phyloP scores from a whole-genome alignment of 1,139 yeast species.

The Trichomonascaceae sp. region DNA sequence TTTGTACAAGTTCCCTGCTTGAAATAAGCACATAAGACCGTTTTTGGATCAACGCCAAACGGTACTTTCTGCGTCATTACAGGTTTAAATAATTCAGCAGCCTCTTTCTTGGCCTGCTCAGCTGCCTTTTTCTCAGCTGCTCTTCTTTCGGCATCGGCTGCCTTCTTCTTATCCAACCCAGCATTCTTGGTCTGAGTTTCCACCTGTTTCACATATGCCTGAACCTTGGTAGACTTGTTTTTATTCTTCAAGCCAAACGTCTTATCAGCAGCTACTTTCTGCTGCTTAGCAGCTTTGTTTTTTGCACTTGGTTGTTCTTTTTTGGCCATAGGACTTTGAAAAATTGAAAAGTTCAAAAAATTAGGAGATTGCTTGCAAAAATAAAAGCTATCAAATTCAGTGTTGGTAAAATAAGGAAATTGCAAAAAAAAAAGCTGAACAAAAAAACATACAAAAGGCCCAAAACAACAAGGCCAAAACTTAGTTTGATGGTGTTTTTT shows the following conservation, averaged over 20 bases:
- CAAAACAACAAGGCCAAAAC: background rate
- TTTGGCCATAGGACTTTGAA: slow-evolving; percentile 31
- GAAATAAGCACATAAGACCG: slow-evolving; percentile 85
- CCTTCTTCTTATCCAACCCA: slow-evolving; percentile 57
- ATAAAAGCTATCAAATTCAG: background rate
- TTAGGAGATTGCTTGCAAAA: background rate
- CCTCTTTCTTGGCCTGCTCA: slow-evolving; percentile 83
- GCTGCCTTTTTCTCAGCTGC: slow-evolving; percentile 89
- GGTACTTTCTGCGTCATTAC: slow-evolving; percentile 79
- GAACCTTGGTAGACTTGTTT: slow-evolving; percentile 84
- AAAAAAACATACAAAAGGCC: background rate
- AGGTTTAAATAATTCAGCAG: slow-evolving; percentile 66
- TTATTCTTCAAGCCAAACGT: slow-evolving; percentile 86
- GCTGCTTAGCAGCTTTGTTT: slow-evolving; percentile 61
- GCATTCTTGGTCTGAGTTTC: slow-evolving; percentile 57
- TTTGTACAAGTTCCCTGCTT: slow-evolving; percentile 85
- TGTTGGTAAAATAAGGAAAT: background rate
- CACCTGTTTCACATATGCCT: slow-evolving; percentile 75
- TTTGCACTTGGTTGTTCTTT: slow-evolving; percentile 54
- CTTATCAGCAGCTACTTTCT: slow-evolving; percentile 72
- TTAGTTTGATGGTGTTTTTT: background rate
- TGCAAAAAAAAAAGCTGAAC: no score
- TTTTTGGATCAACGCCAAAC: slow-evolving; percentile 96
- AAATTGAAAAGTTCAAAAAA: background rate
- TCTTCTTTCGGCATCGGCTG: slow-evolving; percentile 65